Base-by-base conservation (phyloP, 2,329 filamentous ascomycete genomes). In the Esteya vermicola region DNA sequence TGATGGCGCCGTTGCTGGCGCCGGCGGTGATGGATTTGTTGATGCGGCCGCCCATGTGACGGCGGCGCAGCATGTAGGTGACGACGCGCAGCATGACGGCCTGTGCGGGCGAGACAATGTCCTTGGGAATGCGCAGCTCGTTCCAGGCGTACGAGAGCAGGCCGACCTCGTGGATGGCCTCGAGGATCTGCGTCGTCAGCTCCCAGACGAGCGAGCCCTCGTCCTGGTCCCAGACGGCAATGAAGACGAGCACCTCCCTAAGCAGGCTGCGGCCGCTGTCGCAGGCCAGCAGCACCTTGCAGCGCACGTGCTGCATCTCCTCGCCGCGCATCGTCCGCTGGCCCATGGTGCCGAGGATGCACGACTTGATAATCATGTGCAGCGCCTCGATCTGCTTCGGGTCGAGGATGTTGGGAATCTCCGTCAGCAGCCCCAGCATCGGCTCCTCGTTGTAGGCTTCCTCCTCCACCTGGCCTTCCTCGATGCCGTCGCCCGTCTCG, bases 361-460 rank as follows among this genome's bases (percentile, higher is more conserved):
- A 93, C 13, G 85, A 88, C 64, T 95, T 94, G 51, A 96, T 81
- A 44, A 95, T 93, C 88, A 95, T 94, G 41, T 93, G 89, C 39
- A 96, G 64, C 6, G 91, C 88, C 58, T 96, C 89, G 40, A 95
- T 95, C 59, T 96, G 89, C 41, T 86, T 88, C 0, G 89, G 89
- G 33, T 93, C 88, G 23, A 96, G 68, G 28, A 95, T 93, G 48
- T 96, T 82, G 23, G 89, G 89, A 12, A 96, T 85, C 56, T 96
- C 89, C 0, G 89, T 95, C 41, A 96, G 64, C 13, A 96, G 64
- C 12, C 89, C 89, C 16, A 85, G 81, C 53, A 84, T 70, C 19
- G 84, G 81, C 4, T 84, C 83, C 48, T 86, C 79, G 14, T 73
- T 78, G 49, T 82, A 82, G n/a, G 81, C 83, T 47, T 85, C 80